Conservation (phyloP, 805 yeast genomes). For the Lipomyces kockii region DNA sequence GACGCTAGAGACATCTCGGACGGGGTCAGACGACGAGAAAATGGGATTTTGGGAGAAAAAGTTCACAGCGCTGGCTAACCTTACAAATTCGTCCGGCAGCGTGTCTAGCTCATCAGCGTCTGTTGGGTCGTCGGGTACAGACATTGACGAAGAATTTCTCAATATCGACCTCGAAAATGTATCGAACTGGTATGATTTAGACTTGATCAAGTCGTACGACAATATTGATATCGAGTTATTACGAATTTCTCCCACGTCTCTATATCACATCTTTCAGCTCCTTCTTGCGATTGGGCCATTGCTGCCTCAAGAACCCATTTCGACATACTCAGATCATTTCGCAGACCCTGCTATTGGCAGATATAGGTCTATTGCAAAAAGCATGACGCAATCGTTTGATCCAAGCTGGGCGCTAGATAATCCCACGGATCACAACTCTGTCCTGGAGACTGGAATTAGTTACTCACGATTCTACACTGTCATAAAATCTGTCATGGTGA, state of each 20-base stretch:
- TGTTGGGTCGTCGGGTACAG: conserved; percentile 22
- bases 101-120: conserved; percentile 3
- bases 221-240: conserved; percentile 49
- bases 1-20: not conserved
- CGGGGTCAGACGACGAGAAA: conserved; percentile 1
- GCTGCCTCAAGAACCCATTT: conserved; percentile 47
- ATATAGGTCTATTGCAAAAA: conserved; percentile 53
- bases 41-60: conserved; percentile 31
- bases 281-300: conserved; percentile 53
- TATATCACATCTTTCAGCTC: conserved; percentile 56
- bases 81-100: conserved; percentile 11
- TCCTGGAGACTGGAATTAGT: conserved; percentile 37
- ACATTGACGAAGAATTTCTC: conserved; percentile 38
- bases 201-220: conserved; percentile 52
- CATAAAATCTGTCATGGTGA: conserved; percentile 35
- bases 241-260: conserved; percentile 49
- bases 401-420: conserved; percentile 42
- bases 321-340: conserved; percentile 40
- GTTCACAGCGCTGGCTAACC: conserved; percentile 9
- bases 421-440: conserved; percentile 36
- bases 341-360: conserved; percentile 47
- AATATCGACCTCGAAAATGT: conserved; percentile 31
- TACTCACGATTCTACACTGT: conserved; percentile 35
- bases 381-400: conserved; percentile 57
- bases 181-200: conserved; percentile 44